These are phyloP conservation scores for Aspergillus hiratsukae DNA, from an alignment of 2,329 filamentous ascomycete genomes.

Conservation along the genomic window DNA sequence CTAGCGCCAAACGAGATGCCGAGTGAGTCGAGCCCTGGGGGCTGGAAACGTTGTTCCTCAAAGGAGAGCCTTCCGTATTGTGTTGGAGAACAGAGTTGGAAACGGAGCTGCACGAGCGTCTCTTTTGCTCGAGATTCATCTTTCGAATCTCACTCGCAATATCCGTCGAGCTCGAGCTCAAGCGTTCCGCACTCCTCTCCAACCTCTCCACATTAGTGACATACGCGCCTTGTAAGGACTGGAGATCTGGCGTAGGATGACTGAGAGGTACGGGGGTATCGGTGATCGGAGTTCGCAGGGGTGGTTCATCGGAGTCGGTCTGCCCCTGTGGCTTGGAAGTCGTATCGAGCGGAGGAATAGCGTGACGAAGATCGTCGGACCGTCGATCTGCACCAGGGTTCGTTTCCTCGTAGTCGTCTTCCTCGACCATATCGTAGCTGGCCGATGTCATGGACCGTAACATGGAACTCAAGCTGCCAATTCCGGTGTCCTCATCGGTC, in stretches of 20 bases:
- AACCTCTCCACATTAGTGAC: constrained; percentile 47
- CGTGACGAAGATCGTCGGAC: constrained; percentile 22
- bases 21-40: constrained; percentile 42
- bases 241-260: constrained; percentile 47
- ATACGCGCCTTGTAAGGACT: constrained; percentile 49
- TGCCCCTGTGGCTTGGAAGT: constrained; percentile 8
- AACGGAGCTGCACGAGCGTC: constrained; percentile 38
- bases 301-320: constrained; percentile 1
- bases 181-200: constrained; percentile 45
- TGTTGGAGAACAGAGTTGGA: constrained; percentile 41
- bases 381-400: constrained; percentile 22
- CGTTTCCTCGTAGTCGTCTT: constrained; percentile 43
- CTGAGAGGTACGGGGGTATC: constrained; percentile 41
- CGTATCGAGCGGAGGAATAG: constrained; percentile 26
- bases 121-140: constrained; percentile 43
- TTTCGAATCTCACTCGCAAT: constrained; percentile 44
- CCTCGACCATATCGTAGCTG: constrained; percentile 45
- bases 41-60: constrained; percentile 32
- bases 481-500: constrained; percentile 19
- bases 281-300: constrained; percentile 37
- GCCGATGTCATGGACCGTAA: constrained; percentile 35
- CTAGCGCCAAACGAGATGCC: constrained; percentile 34
- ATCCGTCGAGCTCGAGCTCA: constrained; percentile 44
- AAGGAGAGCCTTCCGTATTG: constrained; percentile 39
- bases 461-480: constrained; percentile 28